Conservation (phyloP, 257 asterid species). For the Plantago elongata region DNA sequence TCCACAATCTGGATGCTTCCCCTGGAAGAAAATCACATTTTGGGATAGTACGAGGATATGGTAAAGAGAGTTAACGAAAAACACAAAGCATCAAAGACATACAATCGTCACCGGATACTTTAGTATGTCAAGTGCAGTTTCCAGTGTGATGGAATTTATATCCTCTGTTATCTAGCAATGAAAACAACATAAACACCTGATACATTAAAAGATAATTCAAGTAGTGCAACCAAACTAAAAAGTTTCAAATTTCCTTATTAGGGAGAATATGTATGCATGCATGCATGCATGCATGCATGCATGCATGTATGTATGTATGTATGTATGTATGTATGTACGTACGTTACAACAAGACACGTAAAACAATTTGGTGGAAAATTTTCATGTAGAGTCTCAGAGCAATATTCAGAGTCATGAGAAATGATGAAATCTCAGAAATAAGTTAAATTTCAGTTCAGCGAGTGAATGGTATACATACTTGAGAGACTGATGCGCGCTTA, state of each 20-base stretch:
- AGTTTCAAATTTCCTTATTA: background rate
- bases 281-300: too few relatives aligned
- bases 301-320: too few relatives aligned
- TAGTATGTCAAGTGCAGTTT: constrained; percentile 71
- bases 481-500: constrained; percentile 69
- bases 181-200: constrained; percentile 16
- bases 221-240: constrained; percentile 2
- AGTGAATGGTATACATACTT: constrained; percentile 39
- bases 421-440: background rate
- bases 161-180: constrained; percentile 48
- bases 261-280: background rate
- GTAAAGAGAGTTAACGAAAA: constrained; percentile 13
- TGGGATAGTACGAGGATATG: constrained; percentile 16
- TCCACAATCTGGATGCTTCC: constrained; percentile 74
- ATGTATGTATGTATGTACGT: too few relatives aligned
- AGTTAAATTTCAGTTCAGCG: constrained; percentile 7
- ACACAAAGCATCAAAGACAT: constrained; percentile 14
- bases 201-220: background rate
- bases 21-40: constrained; percentile 39
- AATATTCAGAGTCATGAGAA: too few relatives aligned
- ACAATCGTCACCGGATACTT: constrained; percentile 85
- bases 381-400: background rate
- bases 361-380: background rate
- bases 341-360: background rate
- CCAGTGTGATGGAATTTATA: constrained; percentile 58